Evolutionary conservation across 176 grass and related monocot genomes (phyloP).

Genomic region (Dactylis glomerata): DNA sequence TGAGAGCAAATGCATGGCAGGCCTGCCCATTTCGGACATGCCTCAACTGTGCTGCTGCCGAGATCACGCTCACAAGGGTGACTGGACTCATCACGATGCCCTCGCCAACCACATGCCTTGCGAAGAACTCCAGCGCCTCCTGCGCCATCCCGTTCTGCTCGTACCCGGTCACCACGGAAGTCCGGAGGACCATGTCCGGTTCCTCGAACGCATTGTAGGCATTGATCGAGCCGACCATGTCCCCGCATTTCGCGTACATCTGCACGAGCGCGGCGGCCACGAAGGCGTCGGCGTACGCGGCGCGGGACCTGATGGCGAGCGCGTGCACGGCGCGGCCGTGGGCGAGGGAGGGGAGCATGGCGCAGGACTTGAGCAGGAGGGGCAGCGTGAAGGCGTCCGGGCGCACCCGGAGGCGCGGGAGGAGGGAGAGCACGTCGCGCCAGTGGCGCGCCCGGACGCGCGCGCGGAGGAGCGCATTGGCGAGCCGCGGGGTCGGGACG

Average conservation of each 20-base stretch:
- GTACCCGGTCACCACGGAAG: slow-evolving; percentile 58
- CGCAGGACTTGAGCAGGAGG: slow-evolving; percentile 46
- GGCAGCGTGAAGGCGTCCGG: slow-evolving; percentile 50
- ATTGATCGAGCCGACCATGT: slow-evolving; percentile 40
- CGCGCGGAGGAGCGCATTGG: slow-evolving; percentile 64
- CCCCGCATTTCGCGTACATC: slow-evolving; percentile 53
- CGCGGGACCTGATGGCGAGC: slow-evolving; percentile 29
- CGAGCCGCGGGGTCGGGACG: slow-evolving; percentile 40
- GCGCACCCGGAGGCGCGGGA: slow-evolving; percentile 25
- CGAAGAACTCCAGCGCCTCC: slow-evolving; percentile 62
- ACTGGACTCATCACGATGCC: slow-evolving; percentile 34
- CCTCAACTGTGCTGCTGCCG: slow-evolving; percentile 37
- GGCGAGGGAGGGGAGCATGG: slow-evolving; percentile 38
- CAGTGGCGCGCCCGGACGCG: slow-evolving; percentile 44
- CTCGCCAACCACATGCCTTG: slow-evolving; percentile 29
- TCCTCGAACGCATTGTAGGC: slow-evolving; percentile 43
- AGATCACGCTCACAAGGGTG: slow-evolving; percentile 64
- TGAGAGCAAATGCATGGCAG: slow-evolving; percentile 52
- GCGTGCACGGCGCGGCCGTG: slow-evolving; percentile 50
- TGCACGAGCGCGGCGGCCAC: slow-evolving; percentile 54
- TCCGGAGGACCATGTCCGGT: slow-evolving; percentile 59
- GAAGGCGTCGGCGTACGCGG: slow-evolving; percentile 43
- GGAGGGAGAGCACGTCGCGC: slow-evolving; percentile 31
- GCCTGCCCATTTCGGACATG: slow-evolving; percentile 41
- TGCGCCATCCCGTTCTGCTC: slow-evolving; percentile 49